Conservation (phyloP, 1,284 basidiomycete genomes). For the Amylostereum areolatum region DNA sequence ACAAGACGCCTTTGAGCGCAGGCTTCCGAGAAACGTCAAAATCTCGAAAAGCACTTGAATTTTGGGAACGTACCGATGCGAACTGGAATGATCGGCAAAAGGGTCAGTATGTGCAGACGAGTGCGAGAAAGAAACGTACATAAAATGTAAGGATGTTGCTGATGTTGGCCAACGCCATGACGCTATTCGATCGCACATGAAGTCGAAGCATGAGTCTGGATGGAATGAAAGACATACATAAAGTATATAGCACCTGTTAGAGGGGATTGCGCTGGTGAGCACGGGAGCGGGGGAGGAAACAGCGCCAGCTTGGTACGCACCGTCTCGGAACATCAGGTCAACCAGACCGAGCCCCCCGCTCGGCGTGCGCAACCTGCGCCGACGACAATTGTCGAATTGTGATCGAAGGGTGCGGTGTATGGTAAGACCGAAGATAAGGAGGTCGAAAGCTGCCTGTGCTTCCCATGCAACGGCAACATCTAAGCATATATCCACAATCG, state of each 20-base stretch:
- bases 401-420: constrained; percentile 19
- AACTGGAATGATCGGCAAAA: too few relatives aligned
- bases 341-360: constrained; percentile 15
- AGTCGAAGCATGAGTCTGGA: neutral
- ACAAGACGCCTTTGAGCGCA: constrained; percentile 19
- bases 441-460: constrained; percentile 22
- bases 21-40: too few relatives aligned
- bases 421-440: constrained; percentile 22
- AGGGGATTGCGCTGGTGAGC: too few relatives aligned
- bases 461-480: constrained; percentile 26
- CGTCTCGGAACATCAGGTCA: constrained; percentile 22
- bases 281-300: neutral
- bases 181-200: constrained; percentile 13
- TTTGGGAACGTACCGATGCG: too few relatives aligned
- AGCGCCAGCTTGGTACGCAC: constrained; percentile 8
- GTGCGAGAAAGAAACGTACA: constrained; percentile 15
- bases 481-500: constrained; percentile 6
- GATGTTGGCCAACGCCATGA: constrained; percentile 27
- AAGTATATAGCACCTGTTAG: constrained; percentile 27
- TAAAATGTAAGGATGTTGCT: constrained; percentile 28
- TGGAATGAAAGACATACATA: constrained; percentile 16
- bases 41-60: too few relatives aligned
- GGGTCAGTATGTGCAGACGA: too few relatives aligned
- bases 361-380: constrained; percentile 6
- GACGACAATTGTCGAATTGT: constrained; percentile 2